These are phyloP conservation scores for Hyphochytrium catenoides DNA, from an alignment of 352 stramenopile genomes.

Conservation along the genomic window DNA sequence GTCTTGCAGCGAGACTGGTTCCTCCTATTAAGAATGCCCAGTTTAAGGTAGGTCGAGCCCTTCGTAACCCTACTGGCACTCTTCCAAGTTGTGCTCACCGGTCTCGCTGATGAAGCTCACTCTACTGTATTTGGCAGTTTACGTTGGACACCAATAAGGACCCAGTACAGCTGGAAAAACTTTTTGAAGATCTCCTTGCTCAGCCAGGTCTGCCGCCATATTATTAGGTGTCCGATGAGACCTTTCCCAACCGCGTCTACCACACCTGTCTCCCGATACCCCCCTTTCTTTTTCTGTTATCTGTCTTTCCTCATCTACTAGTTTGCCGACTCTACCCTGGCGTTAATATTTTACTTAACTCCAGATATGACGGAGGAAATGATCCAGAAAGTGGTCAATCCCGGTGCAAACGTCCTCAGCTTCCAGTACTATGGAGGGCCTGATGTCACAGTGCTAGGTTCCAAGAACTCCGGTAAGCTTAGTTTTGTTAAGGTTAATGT, in stretches of 20 bases:
- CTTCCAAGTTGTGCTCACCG: too few relatives aligned
- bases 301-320: too few relatives aligned
- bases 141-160: slow-evolving; percentile 59
- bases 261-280: too few relatives aligned
- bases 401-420: slow-evolving; percentile 42
- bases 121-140: slow-evolving; percentile 19
- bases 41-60: too few relatives aligned
- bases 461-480: slow-evolving; percentile 41
- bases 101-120: too few relatives aligned
- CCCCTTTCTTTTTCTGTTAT: too few relatives aligned
- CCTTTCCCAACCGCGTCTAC: too few relatives aligned
- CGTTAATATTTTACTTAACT: too few relatives aligned
- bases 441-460: slow-evolving; percentile 58
- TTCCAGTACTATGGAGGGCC: slow-evolving; percentile 66
- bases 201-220: slow-evolving; percentile 23
- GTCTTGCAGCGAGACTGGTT: slow-evolving; percentile 30
- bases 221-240: too few relatives aligned
- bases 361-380: slow-evolving; percentile 18
- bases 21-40: slow-evolving; percentile 43
- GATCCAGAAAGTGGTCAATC: slow-evolving; percentile 29
- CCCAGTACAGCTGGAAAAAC: slow-evolving; percentile 27
- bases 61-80: too few relatives aligned
- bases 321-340: too few relatives aligned
- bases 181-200: slow-evolving; percentile 65
- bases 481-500: neutral